Percentiles rank a stretch among this genome's conserved stretches.
phyloP scores from a whole-genome alignment of 768 basidiomycete genomes.

The Termitomyces sp. region DNA sequence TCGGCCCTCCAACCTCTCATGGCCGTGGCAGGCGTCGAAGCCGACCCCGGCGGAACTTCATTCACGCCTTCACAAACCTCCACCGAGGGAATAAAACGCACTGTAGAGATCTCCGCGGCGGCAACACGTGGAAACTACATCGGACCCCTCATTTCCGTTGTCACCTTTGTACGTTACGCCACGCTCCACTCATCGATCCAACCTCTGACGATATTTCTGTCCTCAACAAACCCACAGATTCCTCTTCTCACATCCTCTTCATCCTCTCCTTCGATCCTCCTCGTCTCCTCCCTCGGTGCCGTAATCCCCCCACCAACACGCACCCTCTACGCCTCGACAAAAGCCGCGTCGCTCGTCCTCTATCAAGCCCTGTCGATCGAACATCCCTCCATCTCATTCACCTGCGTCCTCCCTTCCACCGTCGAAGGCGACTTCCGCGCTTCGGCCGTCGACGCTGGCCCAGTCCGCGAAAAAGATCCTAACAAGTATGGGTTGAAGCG shows the following conservation, averaged over 20 bases:
- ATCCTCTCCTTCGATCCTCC: constrained; percentile 63
- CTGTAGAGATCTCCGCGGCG: constrained; percentile 51
- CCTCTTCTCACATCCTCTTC: constrained; percentile 70
- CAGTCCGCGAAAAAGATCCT: constrained; percentile 46
- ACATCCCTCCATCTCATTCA: constrained; percentile 64
- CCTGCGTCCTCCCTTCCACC: constrained; percentile 61
- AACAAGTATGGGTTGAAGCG: constrained; percentile 56
- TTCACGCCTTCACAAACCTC: constrained; percentile 35
- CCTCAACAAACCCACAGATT: constrained; percentile 42
- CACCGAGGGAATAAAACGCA: constrained; percentile 53
- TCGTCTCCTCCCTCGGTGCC: constrained; percentile 76
- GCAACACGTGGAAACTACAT: constrained; percentile 64
- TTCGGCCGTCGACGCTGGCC: constrained; percentile 64
- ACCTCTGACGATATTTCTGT: neutral
- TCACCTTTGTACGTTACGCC: constrained; percentile 58
- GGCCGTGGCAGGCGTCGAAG: constrained; percentile 57
- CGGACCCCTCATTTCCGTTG: constrained; percentile 66
- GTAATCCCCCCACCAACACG: constrained; percentile 85
- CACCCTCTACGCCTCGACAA: constrained; percentile 79
- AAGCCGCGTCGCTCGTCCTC: constrained; percentile 73
- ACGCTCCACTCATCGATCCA: neutral
- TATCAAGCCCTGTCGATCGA: constrained; percentile 81
- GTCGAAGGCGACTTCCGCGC: constrained; percentile 78
- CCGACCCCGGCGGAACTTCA: constrained; percentile 23
- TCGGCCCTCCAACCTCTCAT: constrained; percentile 77